phyloP scores from a whole-genome alignment of 2,329 filamentous ascomycete species.

The Fusarium sp. region DNA sequence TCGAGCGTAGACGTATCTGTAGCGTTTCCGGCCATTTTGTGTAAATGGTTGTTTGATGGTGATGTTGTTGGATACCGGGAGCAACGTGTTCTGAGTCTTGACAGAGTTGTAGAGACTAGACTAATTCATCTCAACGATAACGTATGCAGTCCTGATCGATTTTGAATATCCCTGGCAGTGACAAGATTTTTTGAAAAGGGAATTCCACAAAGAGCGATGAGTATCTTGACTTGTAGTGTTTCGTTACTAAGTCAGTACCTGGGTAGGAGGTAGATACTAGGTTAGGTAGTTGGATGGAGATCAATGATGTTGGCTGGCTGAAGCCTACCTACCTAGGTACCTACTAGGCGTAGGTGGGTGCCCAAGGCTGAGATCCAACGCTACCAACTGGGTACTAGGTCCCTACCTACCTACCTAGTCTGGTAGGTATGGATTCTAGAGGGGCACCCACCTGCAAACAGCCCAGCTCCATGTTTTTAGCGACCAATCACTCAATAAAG shows the following conservation, averaged over 20 bases:
- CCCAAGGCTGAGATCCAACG: conserved; percentile 5
- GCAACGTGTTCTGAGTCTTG: conserved; percentile 41
- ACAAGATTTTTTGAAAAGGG: neutral
- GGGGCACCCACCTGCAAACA: conserved; percentile 3
- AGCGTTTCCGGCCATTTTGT: conserved; percentile 42
- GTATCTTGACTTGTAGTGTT: neutral
- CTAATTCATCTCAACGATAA: neutral
- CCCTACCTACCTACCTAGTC: no score
- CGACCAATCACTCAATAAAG: conserved; percentile 14
- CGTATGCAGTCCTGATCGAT: neutral
- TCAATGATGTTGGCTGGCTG: conserved; percentile 20
- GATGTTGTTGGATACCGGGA: conserved; percentile 4
- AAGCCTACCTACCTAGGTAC: neutral
- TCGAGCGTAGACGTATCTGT: conserved; percentile 22
- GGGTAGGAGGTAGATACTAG: no score
- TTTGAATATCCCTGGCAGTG: no score
- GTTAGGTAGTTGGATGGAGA: neutral
- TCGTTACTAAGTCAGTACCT: neutral
- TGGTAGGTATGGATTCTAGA: neutral
- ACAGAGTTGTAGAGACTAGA: neutral
- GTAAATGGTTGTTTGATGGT: neutral
- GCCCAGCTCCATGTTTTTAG: neutral
- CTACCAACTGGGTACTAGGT: neutral
- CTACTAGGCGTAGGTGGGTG: neutral
- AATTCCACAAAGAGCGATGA: neutral